Base-by-base conservation (phyloP, 371 early-diverging fungal genomes). In the Actinomortierella wolfii region DNA sequence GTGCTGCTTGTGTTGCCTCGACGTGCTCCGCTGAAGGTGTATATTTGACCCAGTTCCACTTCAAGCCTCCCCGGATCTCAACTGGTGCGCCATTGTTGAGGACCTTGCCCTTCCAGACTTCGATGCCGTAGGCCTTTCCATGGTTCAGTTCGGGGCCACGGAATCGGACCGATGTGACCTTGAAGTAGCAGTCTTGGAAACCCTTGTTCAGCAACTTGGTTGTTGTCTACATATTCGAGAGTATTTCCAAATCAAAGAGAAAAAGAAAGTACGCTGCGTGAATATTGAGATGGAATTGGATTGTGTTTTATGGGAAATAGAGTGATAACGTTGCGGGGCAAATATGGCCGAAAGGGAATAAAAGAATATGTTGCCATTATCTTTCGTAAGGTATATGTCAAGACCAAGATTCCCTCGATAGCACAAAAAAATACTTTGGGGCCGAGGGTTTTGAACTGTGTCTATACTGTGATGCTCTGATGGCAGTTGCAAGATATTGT, bases 1-100 rank as follows among this genome's bases (percentile, higher is more conserved):
- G 43, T 44, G 29, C 39, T 56, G 48, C 56, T 21, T 46, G 43
- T 14, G 53, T 40, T 55, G 66, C 25, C 51, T 54, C 43, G 40
- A 74, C 52, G 24, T 74, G 75, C 28, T 74, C 75, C 34, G 57
- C 39, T n/a, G 75, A 50, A 41, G 75, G 75, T 28, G 67, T 74
- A 51, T 67, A 74, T 59, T 74, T 74, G 58, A 64, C 51, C 75
- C 75, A 74, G 61, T 67, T 64, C 75, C 75, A 74, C 61, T 74
- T 74, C 46, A 74, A 45, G 25, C 75, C 75, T 54, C 75, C 75
- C 26, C 75, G 75, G 51, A 74, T 74, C 58, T 74, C 75, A n/a
- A 74, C 75, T 11, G 75, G 64, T 51, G 59, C 60, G 49, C 75
- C 75, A 29, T 74, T 64, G 52, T 74, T 74, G 56, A 74, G 45